Conservation (phyloP, 208 protist species). For the Leishmania gerbilli region DNA sequence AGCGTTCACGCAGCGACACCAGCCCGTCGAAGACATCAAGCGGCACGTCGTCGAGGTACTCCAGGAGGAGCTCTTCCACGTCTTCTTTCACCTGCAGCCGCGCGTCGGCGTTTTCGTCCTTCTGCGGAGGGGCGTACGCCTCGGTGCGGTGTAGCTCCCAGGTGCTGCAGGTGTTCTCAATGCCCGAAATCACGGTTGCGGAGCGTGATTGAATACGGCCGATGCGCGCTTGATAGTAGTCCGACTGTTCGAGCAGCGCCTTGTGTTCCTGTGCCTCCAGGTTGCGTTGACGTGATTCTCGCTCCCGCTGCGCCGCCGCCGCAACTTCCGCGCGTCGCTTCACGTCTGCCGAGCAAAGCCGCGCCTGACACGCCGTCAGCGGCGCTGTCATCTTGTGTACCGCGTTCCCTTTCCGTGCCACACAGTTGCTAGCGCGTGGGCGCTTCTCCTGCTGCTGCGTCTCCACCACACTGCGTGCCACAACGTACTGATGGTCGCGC, state of each 20-base stretch:
- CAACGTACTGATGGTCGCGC: conserved; percentile 25
- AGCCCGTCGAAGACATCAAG: conserved; percentile 59
- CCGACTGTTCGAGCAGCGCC: conserved; percentile 45
- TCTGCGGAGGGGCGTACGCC: conserved; percentile 29
- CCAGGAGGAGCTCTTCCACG: conserved; percentile 63
- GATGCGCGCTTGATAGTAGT: conserved; percentile 46
- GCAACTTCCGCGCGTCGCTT: conserved; percentile 13
- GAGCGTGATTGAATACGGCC: conserved; percentile 32
- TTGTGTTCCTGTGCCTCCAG: conserved; percentile 26
- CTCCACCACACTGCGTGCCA: conserved; percentile 33
- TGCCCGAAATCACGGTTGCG: conserved; percentile 36
- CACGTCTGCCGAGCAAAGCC: conserved; percentile 4
- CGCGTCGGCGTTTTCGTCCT: conserved; percentile 5
- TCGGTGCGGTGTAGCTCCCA: conserved; percentile 67
- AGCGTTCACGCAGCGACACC: conserved; percentile 69
- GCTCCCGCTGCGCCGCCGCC: conserved; percentile 17
- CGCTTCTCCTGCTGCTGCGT: conserved; percentile 15
- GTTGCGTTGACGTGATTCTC: conserved; percentile 14
- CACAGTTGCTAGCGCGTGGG: not conserved
- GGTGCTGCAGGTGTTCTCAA: conserved; percentile 47
- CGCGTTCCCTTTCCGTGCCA: not conserved
- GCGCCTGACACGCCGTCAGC: conserved; percentile 8
- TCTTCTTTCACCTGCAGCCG: conserved; percentile 15
- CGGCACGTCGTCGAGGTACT: conserved; percentile 59
- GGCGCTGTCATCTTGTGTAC: not conserved